Evolutionary conservation across 306 rosid genomes (phyloP).

Genomic region (Adenanthera pavonina): DNA sequence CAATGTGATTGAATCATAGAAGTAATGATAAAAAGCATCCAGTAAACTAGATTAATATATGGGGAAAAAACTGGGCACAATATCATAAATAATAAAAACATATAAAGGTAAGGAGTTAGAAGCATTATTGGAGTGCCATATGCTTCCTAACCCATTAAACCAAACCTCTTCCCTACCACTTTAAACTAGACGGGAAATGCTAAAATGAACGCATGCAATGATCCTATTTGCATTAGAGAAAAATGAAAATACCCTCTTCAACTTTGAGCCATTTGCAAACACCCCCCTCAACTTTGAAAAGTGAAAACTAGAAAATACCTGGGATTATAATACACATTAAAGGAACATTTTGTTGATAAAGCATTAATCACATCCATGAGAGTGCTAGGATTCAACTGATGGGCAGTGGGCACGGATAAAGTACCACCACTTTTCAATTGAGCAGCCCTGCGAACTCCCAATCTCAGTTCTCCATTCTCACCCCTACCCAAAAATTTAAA

Average conservation of each 20-base stretch:
- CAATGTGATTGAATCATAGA: not conserved
- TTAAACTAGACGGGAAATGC: not conserved
- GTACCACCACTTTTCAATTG: slow-evolving; percentile 70
- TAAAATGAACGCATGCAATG: not conserved
- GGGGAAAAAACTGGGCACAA: not conserved
- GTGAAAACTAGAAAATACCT: slow-evolving; percentile 50
- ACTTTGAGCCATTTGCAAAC: not conserved
- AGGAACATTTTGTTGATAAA: slow-evolving; percentile 60
- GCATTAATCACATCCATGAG: slow-evolving; percentile 74
- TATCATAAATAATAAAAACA: not conserved
- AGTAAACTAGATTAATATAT: not conserved
- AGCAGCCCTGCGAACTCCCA: slow-evolving; percentile 88
- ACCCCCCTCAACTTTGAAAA: not conserved
- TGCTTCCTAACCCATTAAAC: not conserved
- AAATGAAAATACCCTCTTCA: not conserved
- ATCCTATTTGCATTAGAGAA: not conserved
- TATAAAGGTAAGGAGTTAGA: not conserved
- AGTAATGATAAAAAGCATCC: not conserved
- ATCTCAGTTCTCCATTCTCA: slow-evolving; percentile 85
- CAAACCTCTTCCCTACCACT: not conserved
- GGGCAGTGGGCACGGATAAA: slow-evolving; percentile 55
- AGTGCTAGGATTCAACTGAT: slow-evolving; percentile 58
- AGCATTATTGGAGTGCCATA: not conserved
- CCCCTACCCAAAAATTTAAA: slow-evolving; percentile 58
- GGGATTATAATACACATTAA: slow-evolving; percentile 81